phyloP scores from a whole-genome alignment of 257 asterid species.

The Scutellaria galericulata region DNA sequence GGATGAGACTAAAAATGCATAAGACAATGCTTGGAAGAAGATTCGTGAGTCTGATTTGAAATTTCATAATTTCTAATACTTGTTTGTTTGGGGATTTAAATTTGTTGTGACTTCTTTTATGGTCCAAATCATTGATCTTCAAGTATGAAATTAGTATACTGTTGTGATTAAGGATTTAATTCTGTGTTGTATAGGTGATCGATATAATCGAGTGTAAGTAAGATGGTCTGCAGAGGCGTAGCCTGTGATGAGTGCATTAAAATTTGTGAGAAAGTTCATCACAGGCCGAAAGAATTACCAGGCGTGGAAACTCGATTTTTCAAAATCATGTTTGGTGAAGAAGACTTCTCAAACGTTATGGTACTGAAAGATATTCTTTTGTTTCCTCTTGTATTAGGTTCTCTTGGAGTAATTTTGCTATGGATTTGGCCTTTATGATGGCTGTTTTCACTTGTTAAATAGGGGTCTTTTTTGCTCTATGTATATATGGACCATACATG shows the following conservation, averaged over 20 bases:
- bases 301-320: slow-evolving; percentile 31
- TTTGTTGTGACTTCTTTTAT: no score
- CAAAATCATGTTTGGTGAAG: slow-evolving; percentile 32
- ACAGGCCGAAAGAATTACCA: slow-evolving; percentile 14
- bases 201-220: background rate
- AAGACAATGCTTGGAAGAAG: no score
- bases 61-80: no score
- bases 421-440: background rate
- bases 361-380: slow-evolving; percentile 23
- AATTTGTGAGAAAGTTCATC: slow-evolving; percentile 19
- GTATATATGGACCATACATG: background rate
- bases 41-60: no score
- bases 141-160: background rate
- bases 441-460: background rate
- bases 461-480: background rate
- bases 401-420: background rate
- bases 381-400: background rate
- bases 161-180: background rate
- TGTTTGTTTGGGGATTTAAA: no score
- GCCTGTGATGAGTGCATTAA: slow-evolving; percentile 19
- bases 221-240: background rate
- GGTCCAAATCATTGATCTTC: no score
- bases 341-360: slow-evolving; percentile 32
- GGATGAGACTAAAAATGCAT: no score
- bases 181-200: background rate